Conservation (phyloP, 495 filamentous ascomycete species). For the Aspergillus taichungensis region DNA sequence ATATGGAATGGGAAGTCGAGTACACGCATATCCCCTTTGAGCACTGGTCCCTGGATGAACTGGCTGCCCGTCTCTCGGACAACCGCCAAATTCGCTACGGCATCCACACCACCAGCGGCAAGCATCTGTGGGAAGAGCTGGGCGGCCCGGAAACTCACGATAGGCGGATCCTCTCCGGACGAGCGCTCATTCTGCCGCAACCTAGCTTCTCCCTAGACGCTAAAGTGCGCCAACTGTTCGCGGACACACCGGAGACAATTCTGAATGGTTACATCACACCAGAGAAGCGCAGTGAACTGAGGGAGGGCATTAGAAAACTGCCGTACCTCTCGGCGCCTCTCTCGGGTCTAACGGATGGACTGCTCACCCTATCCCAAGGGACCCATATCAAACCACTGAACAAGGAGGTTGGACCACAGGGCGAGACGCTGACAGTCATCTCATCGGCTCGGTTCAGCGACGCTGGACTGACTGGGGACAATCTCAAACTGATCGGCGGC, state of each 20-base stretch:
- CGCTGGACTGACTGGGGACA: slow-evolving; percentile 1
- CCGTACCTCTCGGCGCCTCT: slow-evolving; percentile 32
- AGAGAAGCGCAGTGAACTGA: too few relatives aligned
- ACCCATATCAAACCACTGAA: slow-evolving; percentile 43
- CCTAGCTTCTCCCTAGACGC: slow-evolving; percentile 26
- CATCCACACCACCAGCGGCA: too few relatives aligned
- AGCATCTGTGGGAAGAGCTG: neutral
- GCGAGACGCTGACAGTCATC: slow-evolving; percentile 1
- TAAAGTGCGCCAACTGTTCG: slow-evolving; percentile 25
- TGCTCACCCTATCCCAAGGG: slow-evolving; percentile 32
- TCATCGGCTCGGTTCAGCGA: slow-evolving; percentile 11
- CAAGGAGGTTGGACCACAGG: slow-evolving; percentile 6
- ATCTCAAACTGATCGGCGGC: slow-evolving; percentile 10
- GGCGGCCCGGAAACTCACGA: slow-evolving; percentile 9
- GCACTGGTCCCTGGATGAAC: slow-evolving; percentile 25
- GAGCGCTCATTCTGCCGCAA: slow-evolving; percentile 38
- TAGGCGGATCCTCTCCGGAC: slow-evolving; percentile 22
- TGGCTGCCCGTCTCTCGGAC: neutral
- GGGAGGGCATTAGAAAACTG: slow-evolving; percentile 17
- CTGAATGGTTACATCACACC: too few relatives aligned
- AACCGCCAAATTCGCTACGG: too few relatives aligned
- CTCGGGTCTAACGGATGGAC: slow-evolving; percentile 29
- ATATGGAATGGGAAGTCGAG: slow-evolving; percentile 44
- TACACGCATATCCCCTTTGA: slow-evolving; percentile 38
- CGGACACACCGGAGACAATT: too few relatives aligned